Evolutionary conservation across 108 stramenopile genomes (phyloP).

Genomic region (Pseudonitzschia delicatissima): DNA sequence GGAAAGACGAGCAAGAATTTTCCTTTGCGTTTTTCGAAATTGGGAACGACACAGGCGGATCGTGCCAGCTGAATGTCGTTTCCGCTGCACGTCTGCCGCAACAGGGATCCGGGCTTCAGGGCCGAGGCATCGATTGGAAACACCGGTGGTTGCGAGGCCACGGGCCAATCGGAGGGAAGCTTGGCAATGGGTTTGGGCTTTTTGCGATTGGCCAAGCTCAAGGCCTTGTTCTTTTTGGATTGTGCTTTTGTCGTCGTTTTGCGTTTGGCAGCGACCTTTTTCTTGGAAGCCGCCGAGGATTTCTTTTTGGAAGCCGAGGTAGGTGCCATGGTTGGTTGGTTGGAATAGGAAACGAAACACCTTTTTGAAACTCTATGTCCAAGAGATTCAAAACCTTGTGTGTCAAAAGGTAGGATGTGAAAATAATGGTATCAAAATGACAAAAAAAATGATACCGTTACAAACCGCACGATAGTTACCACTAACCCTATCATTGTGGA

Average conservation of each 20-base stretch:
- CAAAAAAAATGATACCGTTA: too few species aligned
- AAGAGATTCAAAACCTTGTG: too few species aligned
- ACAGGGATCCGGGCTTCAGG: conserved; percentile 31
- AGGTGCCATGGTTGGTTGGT: not conserved
- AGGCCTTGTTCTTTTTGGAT: not conserved
- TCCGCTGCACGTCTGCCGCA: conserved; percentile 35
- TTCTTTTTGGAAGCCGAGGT: not conserved
- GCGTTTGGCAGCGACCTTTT: not conserved
- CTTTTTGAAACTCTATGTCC: too few species aligned
- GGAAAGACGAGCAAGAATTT: conserved; percentile 38
- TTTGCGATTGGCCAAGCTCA: not conserved
- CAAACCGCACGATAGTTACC: too few species aligned
- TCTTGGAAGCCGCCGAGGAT: not conserved
- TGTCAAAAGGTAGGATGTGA: too few species aligned
- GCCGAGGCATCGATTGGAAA: conserved; percentile 22
- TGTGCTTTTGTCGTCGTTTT: not conserved
- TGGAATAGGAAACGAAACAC: not conserved
- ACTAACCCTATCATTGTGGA: too few species aligned
- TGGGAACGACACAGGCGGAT: conserved; percentile 24
- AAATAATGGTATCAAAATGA: too few species aligned
- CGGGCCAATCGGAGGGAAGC: conserved; percentile 29
- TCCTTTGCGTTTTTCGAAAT: conserved; percentile 35
- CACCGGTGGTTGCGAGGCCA: conserved; percentile 12
- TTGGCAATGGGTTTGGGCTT: not conserved
- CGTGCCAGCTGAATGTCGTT: conserved; percentile 37